Evolutionary conservation across 495 filamentous ascomycete species (phyloP).

Genomic region (Trichoderma orchidacearum): DNA sequence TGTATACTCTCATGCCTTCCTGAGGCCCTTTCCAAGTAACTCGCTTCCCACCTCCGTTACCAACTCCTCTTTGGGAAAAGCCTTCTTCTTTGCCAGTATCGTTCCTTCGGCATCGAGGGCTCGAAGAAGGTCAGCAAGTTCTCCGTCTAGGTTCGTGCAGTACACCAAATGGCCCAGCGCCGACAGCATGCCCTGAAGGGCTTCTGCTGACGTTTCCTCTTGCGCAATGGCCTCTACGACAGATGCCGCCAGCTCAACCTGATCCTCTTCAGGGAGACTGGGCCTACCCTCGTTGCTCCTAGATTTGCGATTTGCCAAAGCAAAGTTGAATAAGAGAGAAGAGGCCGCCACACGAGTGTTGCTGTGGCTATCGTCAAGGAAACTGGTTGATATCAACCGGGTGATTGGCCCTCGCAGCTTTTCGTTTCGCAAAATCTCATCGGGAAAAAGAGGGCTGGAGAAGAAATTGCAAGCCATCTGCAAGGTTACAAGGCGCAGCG

Average conservation of each 20-base stretch:
- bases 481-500: conserved; percentile 66
- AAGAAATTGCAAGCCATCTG: conserved; percentile 50
- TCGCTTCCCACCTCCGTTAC: conserved; percentile 42
- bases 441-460: conserved; percentile 43
- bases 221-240: conserved; percentile 59
- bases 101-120: conserved; percentile 53
- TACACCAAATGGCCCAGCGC: conserved; percentile 66
- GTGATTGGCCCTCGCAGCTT: conserved; percentile 25
- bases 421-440: conserved; percentile 22
- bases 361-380: conserved; percentile 39
- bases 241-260: conserved; percentile 67
- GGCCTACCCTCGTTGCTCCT: conserved; percentile 45
- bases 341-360: conserved; percentile 61
- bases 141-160: conserved; percentile 49
- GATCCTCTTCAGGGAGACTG: conserved; percentile 47
- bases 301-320: conserved; percentile 50
- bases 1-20: conserved; percentile 4
- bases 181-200: conserved; percentile 55
- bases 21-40: conserved; percentile 27
- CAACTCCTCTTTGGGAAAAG: conserved; percentile 40
- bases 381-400: conserved; percentile 34
- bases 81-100: conserved; percentile 38
- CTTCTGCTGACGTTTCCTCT: conserved; percentile 56
- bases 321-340: conserved; percentile 72
- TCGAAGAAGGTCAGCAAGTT: conserved; percentile 60